These are phyloP conservation scores for Paraphaeosphaeria minitans DNA, from an alignment of 2,329 filamentous ascomycete genomes.

Conservation along the genomic window DNA sequence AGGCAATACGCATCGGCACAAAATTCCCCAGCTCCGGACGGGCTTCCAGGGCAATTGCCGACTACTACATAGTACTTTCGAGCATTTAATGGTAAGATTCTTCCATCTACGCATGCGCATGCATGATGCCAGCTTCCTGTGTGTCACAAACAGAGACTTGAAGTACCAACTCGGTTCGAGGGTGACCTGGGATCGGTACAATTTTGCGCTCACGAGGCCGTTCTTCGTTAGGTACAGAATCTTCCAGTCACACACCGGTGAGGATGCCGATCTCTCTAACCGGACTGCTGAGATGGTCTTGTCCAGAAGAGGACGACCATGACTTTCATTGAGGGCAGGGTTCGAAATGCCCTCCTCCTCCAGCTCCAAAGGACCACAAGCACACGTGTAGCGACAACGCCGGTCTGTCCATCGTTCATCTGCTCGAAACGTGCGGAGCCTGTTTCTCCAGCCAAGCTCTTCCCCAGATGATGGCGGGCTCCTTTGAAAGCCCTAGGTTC, in stretches of 20 bases:
- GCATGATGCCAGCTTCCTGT: background rate
- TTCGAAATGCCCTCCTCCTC: background rate
- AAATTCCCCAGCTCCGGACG: background rate
- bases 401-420: background rate
- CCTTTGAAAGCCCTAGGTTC: slow-evolving; percentile 11
- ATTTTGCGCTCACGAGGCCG: background rate
- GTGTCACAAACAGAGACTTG: background rate
- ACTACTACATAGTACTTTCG: background rate
- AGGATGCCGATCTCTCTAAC: background rate
- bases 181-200: background rate
- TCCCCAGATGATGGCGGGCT: background rate
- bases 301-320: background rate
- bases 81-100: background rate
- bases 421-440: background rate
- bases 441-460: slow-evolving; percentile 6
- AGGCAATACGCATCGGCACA: background rate
- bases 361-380: background rate
- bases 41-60: background rate
- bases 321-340: background rate
- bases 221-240: background rate
- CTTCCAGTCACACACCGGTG: background rate
- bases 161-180: background rate
- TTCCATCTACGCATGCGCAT: background rate
- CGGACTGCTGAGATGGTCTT: background rate
- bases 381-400: background rate